Conservation (phyloP, 768 basidiomycete species). For the Boletus pseudo-olivaceus region DNA sequence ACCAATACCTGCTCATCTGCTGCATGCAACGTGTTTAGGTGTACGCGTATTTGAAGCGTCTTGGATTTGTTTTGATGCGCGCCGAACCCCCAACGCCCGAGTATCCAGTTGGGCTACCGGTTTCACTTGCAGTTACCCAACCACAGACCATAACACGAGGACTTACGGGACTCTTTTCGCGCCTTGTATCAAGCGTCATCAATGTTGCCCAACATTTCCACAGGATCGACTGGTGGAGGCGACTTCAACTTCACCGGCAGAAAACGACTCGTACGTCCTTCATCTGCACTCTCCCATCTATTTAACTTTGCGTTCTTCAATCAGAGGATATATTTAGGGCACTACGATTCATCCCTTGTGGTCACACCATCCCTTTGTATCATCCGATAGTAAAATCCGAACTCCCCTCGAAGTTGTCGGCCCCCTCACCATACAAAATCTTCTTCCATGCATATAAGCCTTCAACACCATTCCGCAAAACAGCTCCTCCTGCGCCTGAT, state of each 20-base stretch:
- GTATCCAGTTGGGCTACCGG: slow-evolving; percentile 49
- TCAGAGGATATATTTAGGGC: slow-evolving; percentile 66
- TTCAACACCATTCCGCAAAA: slow-evolving; percentile 77
- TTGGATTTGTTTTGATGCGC: slow-evolving; percentile 89
- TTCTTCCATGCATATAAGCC: slow-evolving; percentile 95
- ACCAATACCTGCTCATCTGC: neutral
- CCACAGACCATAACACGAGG: neutral
- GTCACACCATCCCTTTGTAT: slow-evolving; percentile 49
- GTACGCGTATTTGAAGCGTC: slow-evolving; percentile 85
- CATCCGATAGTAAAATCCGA: slow-evolving; percentile 5
- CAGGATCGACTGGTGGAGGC: slow-evolving; percentile 61
- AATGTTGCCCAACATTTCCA: slow-evolving; percentile 2
- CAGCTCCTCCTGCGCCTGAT: slow-evolving; percentile 73
- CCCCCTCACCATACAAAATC: slow-evolving; percentile 50
- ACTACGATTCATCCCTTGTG: slow-evolving; percentile 69
- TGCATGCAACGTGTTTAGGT: slow-evolving; percentile 50
- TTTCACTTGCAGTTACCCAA: slow-evolving; percentile 6
- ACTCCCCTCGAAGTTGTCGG: neutral
- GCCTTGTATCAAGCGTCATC: slow-evolving; percentile 3
- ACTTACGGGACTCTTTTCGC: slow-evolving; percentile 13
- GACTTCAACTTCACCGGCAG: slow-evolving; percentile 49
- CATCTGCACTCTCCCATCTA: neutral
- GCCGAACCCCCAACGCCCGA: slow-evolving; percentile 53
- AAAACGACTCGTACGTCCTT: slow-evolving; percentile 49
- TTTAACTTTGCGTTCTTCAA: neutral